phyloP scores from a whole-genome alignment of 1,284 basidiomycete species.

The Trametes pubescens region DNA sequence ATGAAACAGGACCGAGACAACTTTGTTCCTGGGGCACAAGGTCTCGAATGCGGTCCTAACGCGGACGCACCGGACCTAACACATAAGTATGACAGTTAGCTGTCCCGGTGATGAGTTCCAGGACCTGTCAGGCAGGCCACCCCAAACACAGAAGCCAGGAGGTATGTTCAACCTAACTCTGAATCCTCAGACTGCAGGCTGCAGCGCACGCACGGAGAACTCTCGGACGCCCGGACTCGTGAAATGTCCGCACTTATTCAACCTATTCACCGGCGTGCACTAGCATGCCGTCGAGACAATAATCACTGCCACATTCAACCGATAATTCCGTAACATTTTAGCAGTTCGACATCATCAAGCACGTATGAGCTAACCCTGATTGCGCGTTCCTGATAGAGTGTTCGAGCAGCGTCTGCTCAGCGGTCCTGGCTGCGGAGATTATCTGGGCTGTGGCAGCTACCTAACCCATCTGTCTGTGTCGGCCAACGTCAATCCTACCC shows the following conservation, averaged over 20 bases:
- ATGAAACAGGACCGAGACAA: conserved; percentile 11
- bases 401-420: background rate
- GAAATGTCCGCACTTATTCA: background rate
- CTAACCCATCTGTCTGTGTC: conserved; percentile 8
- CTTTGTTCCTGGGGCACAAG: conserved; percentile 18
- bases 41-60: conserved; percentile 13
- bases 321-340: background rate
- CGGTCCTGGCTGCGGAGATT: conserved; percentile 22
- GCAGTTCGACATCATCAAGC: background rate
- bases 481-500: background rate
- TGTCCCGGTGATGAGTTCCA: background rate
- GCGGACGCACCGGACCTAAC: conserved; percentile 10
- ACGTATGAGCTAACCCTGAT: background rate
- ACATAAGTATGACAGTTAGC: conserved; percentile 11
- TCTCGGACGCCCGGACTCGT: background rate
- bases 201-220: background rate
- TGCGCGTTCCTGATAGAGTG: background rate
- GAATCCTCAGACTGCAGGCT: background rate
- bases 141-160: background rate
- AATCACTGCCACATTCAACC: conserved; percentile 8
- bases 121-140: background rate
- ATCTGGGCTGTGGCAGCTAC: conserved; percentile 10
- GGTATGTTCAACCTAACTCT: background rate
- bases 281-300: background rate
- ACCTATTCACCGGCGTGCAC: background rate